Percentiles rank a stretch among this genome's conserved stretches.
Evolutionary conservation across 1,284 basidiomycete species (phyloP).

Genomic region (Sporisorium graminicola): DNA sequence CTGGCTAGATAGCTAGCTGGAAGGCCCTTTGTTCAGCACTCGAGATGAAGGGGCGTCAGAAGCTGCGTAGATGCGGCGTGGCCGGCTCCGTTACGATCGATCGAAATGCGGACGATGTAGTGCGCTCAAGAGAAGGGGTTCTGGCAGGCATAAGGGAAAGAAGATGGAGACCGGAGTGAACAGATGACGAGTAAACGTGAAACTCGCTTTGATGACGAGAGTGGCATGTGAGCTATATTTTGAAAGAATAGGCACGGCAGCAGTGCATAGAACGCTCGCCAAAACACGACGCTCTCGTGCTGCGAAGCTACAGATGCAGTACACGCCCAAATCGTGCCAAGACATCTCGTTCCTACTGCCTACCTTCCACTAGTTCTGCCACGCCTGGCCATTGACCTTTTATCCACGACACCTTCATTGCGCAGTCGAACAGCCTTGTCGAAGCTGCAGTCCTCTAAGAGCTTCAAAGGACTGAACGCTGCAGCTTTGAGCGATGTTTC

Average conservation of each 20-base stretch:
- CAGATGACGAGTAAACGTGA: neutral
- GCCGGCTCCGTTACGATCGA: no score
- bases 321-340: slow-evolving; percentile 7
- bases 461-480: no score
- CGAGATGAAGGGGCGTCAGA: no score
- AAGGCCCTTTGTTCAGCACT: no score
- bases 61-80: neutral
- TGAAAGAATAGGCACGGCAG: neutral
- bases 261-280: neutral
- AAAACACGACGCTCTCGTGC: slow-evolving; percentile 2
- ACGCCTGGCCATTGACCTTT: no score
- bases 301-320: neutral
- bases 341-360: neutral
- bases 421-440: no score
- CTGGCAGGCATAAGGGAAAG: no score
- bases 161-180: neutral
- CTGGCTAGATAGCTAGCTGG: no score
- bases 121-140: neutral
- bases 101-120: neutral
- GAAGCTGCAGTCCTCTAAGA: no score
- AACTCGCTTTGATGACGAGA: slow-evolving; percentile 14
- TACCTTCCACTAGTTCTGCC: no score
- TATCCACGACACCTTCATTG: no score
- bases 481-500: no score
- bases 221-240: neutral